Base-by-base conservation (phyloP, 345 rosid species). In the Acer negundo region DNA sequence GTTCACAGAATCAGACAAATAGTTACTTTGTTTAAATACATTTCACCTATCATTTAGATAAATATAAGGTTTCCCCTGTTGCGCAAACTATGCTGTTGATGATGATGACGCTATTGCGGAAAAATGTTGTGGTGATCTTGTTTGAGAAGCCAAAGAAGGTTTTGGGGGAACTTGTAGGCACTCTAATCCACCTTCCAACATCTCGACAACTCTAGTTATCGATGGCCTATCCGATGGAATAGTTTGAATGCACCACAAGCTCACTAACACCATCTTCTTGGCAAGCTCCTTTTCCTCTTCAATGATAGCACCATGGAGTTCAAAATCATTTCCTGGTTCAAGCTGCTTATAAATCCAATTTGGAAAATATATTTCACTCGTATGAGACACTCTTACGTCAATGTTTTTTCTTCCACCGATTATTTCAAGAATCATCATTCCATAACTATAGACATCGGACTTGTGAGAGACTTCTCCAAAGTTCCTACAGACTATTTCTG, bases 201-300 rank as follows among this genome's bases (percentile, higher is more conserved):
- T 86, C 74, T 86, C 86, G 22, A 86, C 55, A 0, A 67, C 85
- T 63, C 69, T 75, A 38, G 8, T 83, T 79, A 86, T 88, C 20
- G 89, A 71, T 51, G 91, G 89, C 74, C 89, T 85, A 17, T 84
- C 84, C 2, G 47, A 74, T 28, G 91, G 89, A 78, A 67, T 79
- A n/a, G 85, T 82, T 61, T 86, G 89, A 58, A 86, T 82, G 80
- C 91, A 84, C 89, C 89, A 86, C 20, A 88, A 56, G 10, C 85
- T 82, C 69, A 88, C 83, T 2, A 82, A 47, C 0, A 80, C 67
- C 86, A 86, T 78, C 73, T 77, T 80, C 69, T 53, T 82, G 1
- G 72, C 82, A 10, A 62, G n/a, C 59, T 63, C 38, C 23, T 71
- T 69, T 42, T 81, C 84, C 28, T 62, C 77, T 0, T 62, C 65